Evolutionary conservation across 2,329 filamentous ascomycete species (phyloP), one percentile per base, ranked within the genome.

Genomic region (Fusarium robinianum): DNA sequence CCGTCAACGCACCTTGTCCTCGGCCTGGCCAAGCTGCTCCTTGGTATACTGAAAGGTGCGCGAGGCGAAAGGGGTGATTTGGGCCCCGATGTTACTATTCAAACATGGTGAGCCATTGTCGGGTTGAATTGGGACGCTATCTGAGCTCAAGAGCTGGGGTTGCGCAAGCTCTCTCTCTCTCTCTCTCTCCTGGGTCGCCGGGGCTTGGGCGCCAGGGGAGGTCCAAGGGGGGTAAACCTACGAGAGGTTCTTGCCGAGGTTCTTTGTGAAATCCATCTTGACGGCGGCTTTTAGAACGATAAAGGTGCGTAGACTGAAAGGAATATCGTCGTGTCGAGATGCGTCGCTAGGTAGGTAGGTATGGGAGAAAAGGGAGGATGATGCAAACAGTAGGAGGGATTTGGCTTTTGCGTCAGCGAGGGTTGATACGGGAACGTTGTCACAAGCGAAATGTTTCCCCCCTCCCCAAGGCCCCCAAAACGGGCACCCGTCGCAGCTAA

Each of bases 31-130:
- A 51, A 97, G 82, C 75, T 96, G 91, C 74, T 99, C 94, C 78
- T 95, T 96, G 69, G 96, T 89, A 77, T 92, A 95, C 76, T 99
- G 94, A 71, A 95, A 90, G 44, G 90, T 96, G 66, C 92, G 87
- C 65, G 90, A 87, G 56, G 91, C 90, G 68, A 95, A 96, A 23
- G 94, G 94, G 57, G 89, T 90, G 72, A 97, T 88, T 61, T 85
- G 85, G 56, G 88, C 86, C 66, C 90, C 91, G 65, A 83, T 68
- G 65, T 75, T 77, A 65, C 76, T 77, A 62, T 38, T 40, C 27
- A n/a, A 32, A 41, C 12, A 23, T 33, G 34, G 48, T 55, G 33
- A 52, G 53, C 41, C 23, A 36, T 40, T 22, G 34, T 33, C 49
- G 63, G 53, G 46, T 45, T 41, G 31, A 43, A 37, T 51, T 40